Evolutionary conservation across 768 basidiomycete species (phyloP), one percentile per base, ranked within the genome.

Genomic region (Coprinopsis cinerea): DNA sequence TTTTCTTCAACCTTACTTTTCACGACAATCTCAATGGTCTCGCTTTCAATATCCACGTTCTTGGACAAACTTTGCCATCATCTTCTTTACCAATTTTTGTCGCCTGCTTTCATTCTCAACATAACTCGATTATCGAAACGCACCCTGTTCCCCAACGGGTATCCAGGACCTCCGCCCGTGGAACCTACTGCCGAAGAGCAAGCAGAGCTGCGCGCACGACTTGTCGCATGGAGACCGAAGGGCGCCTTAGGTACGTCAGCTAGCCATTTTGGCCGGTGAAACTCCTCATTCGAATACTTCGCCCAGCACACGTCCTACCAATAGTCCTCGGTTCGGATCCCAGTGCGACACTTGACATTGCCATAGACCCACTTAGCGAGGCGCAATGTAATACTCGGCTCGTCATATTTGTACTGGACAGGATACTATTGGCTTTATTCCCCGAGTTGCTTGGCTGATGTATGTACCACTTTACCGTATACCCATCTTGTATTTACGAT

Each of bases 71-170:
- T 92, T 53, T 69, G 94, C 23, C 83, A 83, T 0, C 78, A 87
- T 59, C 58, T 89, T 43, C 67, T 96, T 42, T 72, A 75, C 53
- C 71, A 70, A 0, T 65, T 75, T 17, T 67, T 86, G 48, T 70
- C 80, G 1, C 69, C 79, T 4, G 53, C 69, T 4, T 75, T 77
- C 44, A 62, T 89, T 22, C 71, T 84, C 17, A 70, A 69, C 26
- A 62, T 77, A 23, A 69, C 82, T 30, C 76, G 79, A 30, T 60
- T 74, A 3, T 67, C 81, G 13, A 90, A 88, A 57, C 75, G 75
- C 7, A 76, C 84, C 6, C 72, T 98, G 23, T 98, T 95, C 61
- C 94, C 95, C 2, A 82, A 83, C 53, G 94, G 95, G 13, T 91
- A 90, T 66, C 92, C 92, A 1, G 88, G 78, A 0, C 80, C 83